Base-by-base conservation (phyloP, 2,329 filamentous ascomycete species). In the Fusarium subtropicale region DNA sequence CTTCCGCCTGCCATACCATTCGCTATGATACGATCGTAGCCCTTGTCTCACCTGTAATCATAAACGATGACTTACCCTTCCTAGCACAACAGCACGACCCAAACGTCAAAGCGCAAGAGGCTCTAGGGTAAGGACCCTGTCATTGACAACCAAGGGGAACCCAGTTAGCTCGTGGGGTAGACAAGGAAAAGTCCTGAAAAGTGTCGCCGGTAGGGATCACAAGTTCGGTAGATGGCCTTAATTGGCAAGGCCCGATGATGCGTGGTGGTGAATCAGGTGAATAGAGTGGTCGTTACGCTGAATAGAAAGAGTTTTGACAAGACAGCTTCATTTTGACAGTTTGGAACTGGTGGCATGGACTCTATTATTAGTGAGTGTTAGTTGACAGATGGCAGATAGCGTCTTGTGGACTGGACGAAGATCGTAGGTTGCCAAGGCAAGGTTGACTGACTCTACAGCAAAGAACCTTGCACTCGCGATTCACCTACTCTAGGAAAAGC, bases 141-240 rank as follows among this genome's bases (percentile, higher is more conserved):
- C 42, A 60, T 28, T 22, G 34, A 16, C n/a, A 44, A 38, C 30
- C 58, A 28, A 61, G 44, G 41, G 22, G 24, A 31, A 26, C 30
- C 48, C 24, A 11, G 24, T 46, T 26, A 38, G 61, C 50, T 60
- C 47, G 59, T 68, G 64, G 59, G 64, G 65, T 56, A 60, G 28
- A 36, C 11, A 39, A 52, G n/a, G 10, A 36, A 50, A 54, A 31
- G 24, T 33, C 20, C 26, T 22, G 24, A 30, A 41, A 51, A 24
- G 24, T 28, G n/a, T 52, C 24, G 13, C 31, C 22, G 10, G 16
- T 39, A 18, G 34, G 33, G 34, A 18, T 15, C 26, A 13, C 15
- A 9, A 44, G 39, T 46, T 33, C 45, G 52, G 47, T 47, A 44
- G 41, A 31, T 6, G 42, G 39, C 62, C 63, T n/a, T 52, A n/a